Evolutionary conservation across 208 protist genomes (phyloP).

Genomic region (Crithidia thermophila): DNA sequence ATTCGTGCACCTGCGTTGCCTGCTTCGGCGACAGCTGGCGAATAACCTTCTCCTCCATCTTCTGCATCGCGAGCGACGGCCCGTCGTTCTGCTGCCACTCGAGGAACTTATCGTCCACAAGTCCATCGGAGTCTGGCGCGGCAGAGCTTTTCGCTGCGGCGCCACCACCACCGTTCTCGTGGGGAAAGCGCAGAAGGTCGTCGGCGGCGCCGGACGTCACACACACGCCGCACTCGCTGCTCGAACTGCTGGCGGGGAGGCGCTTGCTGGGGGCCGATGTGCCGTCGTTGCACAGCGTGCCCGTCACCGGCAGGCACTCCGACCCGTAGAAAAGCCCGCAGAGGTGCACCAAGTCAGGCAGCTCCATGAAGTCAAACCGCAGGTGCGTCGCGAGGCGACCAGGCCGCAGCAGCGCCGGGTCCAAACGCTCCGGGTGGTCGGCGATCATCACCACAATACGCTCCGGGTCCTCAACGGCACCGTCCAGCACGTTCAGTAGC

Average conservation of each 20-base stretch:
- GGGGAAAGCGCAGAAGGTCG: neutral
- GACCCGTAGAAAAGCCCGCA: constrained; percentile 26
- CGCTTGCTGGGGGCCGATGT: too few species aligned
- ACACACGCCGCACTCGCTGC: neutral
- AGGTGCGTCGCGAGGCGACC: constrained; percentile 26
- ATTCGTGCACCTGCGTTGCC: constrained; percentile 15
- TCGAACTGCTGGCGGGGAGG: too few species aligned
- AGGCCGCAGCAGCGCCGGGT: constrained; percentile 34
- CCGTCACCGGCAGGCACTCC: neutral
- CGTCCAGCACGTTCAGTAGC: constrained; percentile 31
- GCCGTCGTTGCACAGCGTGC: neutral
- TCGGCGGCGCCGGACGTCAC: neutral
- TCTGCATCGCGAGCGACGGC: neutral
- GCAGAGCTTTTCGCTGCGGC: neutral
- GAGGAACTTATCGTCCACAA: neutral
- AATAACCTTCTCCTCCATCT: neutral
- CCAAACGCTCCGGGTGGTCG: constrained; percentile 28
- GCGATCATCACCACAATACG: constrained; percentile 29
- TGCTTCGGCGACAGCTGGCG: constrained; percentile 21
- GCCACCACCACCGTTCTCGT: neutral
- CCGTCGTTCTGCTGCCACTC: constrained; percentile 1
- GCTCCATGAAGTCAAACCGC: constrained; percentile 32
- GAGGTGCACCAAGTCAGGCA: constrained; percentile 14
- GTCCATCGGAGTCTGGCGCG: neutral
- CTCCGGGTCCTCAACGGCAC: constrained; percentile 22